phyloP scores from a whole-genome alignment of 2,329 filamentous ascomycete genomes.

The Neoscytalidium dimidiatum region DNA sequence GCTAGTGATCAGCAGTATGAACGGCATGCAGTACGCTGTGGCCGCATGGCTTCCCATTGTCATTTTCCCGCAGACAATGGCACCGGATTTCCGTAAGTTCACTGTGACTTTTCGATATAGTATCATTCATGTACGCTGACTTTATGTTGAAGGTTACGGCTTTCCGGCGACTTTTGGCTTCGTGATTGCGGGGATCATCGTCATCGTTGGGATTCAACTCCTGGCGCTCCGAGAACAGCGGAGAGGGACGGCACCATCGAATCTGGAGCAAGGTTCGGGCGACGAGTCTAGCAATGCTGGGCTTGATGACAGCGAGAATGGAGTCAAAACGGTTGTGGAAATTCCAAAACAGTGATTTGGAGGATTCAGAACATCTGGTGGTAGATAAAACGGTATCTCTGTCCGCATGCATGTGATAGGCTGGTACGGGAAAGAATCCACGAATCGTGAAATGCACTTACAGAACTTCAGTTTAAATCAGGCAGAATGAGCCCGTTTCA shows the following conservation, averaged over 20 bases:
- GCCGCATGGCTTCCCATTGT: conserved; percentile 36
- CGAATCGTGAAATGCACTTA: too few species aligned
- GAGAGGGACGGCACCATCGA: neutral
- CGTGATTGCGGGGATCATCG: conserved; percentile 20
- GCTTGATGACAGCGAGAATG: neutral
- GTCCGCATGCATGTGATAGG: too few species aligned
- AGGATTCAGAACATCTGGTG: too few species aligned
- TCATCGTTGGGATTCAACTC: conserved; percentile 6
- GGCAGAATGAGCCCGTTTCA: too few species aligned
- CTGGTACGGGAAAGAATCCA: too few species aligned
- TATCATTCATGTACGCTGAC: neutral
- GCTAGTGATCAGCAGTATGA: conserved; percentile 36
- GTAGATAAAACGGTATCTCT: too few species aligned
- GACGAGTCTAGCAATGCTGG: neutral
- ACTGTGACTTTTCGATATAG: too few species aligned
- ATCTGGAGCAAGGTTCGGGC: neutral
- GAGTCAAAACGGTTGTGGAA: neutral
- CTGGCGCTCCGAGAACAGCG: neutral
- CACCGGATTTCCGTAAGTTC: conserved; percentile 31
- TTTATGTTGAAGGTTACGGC: neutral
- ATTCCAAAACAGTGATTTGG: neutral
- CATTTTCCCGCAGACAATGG: conserved; percentile 37
- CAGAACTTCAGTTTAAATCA: too few species aligned
- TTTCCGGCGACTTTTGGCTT: conserved; percentile 21
- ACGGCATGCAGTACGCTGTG: conserved; percentile 35